Evolutionary conservation across 345 rosid genomes (phyloP).

Genomic region (Capsella bursapastoris): DNA sequence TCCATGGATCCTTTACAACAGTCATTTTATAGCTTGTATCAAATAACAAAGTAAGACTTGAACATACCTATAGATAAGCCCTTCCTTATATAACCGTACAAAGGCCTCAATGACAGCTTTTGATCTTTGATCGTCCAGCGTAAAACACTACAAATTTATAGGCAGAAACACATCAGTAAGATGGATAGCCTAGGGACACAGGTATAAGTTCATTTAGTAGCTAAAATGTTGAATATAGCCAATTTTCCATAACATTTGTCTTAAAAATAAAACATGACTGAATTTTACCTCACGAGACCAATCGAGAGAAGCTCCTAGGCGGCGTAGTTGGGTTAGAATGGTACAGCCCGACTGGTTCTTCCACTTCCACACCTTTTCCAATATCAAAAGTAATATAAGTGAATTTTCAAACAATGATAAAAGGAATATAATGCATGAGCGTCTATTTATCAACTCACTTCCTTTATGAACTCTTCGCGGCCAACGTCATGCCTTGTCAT

Average conservation of each 20-base stretch:
- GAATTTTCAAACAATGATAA: constrained; percentile 11
- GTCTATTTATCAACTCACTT: constrained; percentile 54
- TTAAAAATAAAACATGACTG: background rate
- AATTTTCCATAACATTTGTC: constrained; percentile 7
- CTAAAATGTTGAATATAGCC: background rate
- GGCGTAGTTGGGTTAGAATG: constrained; percentile 68
- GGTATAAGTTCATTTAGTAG: constrained; percentile 3
- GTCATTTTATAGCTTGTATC: constrained; percentile 10
- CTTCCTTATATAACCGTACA: constrained; percentile 69
- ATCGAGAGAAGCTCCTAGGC: constrained; percentile 94
- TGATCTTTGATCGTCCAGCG: constrained; percentile 93
- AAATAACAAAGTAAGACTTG: constrained; percentile 8
- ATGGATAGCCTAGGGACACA: constrained; percentile 8
- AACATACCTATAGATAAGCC: constrained; percentile 83
- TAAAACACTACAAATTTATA: constrained; percentile 67
- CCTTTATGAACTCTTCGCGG: constrained; percentile 80
- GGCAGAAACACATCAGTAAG: constrained; percentile 28
- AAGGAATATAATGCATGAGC: background rate
- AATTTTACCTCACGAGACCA: constrained; percentile 95
- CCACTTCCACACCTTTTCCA: constrained; percentile 92
- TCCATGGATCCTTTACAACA: constrained; percentile 4
- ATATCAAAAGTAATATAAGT: constrained; percentile 24
- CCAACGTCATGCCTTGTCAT: constrained; percentile 92
- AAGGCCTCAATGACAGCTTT: constrained; percentile 90
- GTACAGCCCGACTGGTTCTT: constrained; percentile 77